phyloP scores from a whole-genome alignment of 2,329 filamentous ascomycete genomes.

The Nemania sp. region DNA sequence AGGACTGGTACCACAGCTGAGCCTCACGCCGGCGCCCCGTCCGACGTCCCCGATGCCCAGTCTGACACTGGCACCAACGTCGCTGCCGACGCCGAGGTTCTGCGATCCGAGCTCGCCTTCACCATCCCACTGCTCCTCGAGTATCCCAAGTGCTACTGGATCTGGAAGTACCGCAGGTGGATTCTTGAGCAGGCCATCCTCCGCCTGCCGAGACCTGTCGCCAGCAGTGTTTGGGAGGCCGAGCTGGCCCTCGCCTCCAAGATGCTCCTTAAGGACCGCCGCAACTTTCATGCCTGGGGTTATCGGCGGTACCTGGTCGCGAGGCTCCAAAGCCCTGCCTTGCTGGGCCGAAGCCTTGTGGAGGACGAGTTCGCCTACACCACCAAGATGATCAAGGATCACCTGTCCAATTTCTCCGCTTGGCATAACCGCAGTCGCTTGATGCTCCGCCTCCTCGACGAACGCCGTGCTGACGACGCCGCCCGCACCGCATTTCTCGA shows the following conservation, averaged over 20 bases:
- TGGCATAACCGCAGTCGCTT: constrained; percentile 91
- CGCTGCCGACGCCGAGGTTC: constrained; percentile 53
- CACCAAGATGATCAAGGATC: constrained; percentile 79
- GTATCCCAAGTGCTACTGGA: constrained; percentile 98
- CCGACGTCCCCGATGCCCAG: no score
- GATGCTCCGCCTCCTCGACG: constrained; percentile 73
- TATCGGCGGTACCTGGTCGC: constrained; percentile 80
- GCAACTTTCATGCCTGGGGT: constrained; percentile 97
- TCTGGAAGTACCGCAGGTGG: constrained; percentile 96
- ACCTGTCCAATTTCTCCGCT: constrained; percentile 94
- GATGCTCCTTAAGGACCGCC: constrained; percentile 82
- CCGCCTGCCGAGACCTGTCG: constrained; percentile 58
- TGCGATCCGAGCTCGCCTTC: constrained; percentile 77
- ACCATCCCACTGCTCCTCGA: constrained; percentile 81
- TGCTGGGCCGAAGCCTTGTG: constrained; percentile 65
- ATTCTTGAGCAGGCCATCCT: constrained; percentile 71
- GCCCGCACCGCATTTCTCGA: constrained; percentile 72
- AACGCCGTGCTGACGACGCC: constrained; percentile 65
- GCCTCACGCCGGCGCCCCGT: no score
- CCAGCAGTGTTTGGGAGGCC: constrained; percentile 75
- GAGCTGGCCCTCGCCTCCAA: constrained; percentile 83
- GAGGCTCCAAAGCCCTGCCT: constrained; percentile 65
- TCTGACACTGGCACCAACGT: constrained; percentile 41
- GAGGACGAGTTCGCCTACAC: constrained; percentile 89
- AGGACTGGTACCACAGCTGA: constrained; percentile 55